Base-by-base conservation (phyloP, 2,329 filamentous ascomycete species). In the Cladosporium colombiae region DNA sequence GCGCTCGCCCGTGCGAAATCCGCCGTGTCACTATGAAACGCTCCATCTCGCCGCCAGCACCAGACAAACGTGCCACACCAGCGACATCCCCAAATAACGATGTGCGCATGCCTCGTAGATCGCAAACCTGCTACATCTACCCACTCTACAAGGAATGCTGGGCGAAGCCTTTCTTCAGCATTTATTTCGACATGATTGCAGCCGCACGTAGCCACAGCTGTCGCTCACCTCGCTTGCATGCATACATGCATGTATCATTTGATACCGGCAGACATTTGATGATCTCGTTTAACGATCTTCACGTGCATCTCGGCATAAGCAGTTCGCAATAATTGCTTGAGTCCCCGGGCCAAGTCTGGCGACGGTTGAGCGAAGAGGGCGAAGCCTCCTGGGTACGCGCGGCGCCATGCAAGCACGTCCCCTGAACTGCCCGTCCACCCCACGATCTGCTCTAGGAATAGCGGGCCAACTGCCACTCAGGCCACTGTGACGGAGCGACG, bases 341-440 rank as follows among this genome's bases (percentile, higher is more conserved):
- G 21, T 55, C 52, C 52, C 52, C 52, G n/a, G 27, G 27, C 50
- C 52, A 55, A 55, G 52, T 55, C 27, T n/a, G 2, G 52, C 52
- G 52, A 21, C 18, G 27, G 52, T 55, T 55, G 52, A 55, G 52
- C 25, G 23, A 52, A 29, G 50, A n/a, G 25, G 8, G 25, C 25
- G 16, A 27, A 55, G 31, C 27, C 52, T 33, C 52, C 31, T 29
- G 29, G n/a, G 52, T 29, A 55, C 52, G 52, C 52, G 52, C 52
- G 52, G 52, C 52, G 52, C 50, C 50, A 53, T 55, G 27, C 27
- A 55, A 52, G 52, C 52, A 55, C 52, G 52, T 29, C 52, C 52
- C 52, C 52, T 55, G 52, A 55, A 5, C 52, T 18, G 25, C n/a
- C 6, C 27, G 8, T 14, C 52, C 31, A 46, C 52, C 52, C 52